These are phyloP conservation scores for Plantago major DNA, from an alignment of 257 asterid species.

Conservation along the genomic window DNA sequence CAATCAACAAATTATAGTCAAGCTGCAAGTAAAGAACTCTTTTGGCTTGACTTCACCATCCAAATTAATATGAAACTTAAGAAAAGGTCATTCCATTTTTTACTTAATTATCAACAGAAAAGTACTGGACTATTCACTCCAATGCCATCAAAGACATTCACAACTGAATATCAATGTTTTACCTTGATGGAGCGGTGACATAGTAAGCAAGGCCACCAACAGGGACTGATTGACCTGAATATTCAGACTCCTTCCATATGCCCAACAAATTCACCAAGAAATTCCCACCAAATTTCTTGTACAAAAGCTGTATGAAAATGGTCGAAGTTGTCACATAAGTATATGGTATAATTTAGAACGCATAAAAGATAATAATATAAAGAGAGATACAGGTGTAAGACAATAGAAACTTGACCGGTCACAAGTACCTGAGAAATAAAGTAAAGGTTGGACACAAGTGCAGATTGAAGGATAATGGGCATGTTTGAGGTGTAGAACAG, in stretches of 20 bases:
- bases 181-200: slow-evolving; percentile 78
- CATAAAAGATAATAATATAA: neutral
- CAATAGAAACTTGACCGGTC: neutral
- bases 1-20: slow-evolving; percentile 15
- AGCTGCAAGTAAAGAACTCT: neutral
- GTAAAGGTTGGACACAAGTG: slow-evolving; percentile 70
- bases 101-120: neutral
- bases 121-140: neutral
- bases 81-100: too few relatives aligned
- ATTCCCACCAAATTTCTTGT: slow-evolving; percentile 53
- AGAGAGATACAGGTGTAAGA: neutral
- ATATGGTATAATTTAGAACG: too few relatives aligned
- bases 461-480: slow-evolving; percentile 77
- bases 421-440: slow-evolving; percentile 63
- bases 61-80: too few relatives aligned
- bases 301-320: slow-evolving; percentile 40
- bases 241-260: slow-evolving; percentile 59
- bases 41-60: neutral
- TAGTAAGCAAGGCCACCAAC: slow-evolving; percentile 73
- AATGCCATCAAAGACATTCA: neutral
- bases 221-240: slow-evolving; percentile 61
- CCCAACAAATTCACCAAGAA: slow-evolving; percentile 59
- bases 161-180: neutral
- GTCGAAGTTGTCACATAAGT: neutral
- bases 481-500: slow-evolving; percentile 68